phyloP scores from a whole-genome alignment of 768 basidiomycete genomes.

The Mycena olivaceomarginata region DNA sequence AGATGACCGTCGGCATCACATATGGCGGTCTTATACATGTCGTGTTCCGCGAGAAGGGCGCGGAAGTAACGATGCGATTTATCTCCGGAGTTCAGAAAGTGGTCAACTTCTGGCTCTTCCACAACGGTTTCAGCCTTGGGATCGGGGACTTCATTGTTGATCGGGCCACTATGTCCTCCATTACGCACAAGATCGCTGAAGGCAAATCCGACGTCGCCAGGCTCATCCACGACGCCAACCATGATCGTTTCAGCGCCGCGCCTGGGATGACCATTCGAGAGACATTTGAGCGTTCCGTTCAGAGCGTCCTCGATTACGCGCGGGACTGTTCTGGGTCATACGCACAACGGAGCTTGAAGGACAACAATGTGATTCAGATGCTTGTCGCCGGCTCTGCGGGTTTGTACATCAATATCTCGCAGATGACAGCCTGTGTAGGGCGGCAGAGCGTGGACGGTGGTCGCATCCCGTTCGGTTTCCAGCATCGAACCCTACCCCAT shows the following conservation, averaged over 20 bases:
- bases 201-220: slow-evolving; percentile 87
- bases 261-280: slow-evolving; percentile 99
- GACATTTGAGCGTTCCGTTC: slow-evolving; percentile 82
- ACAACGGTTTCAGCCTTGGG: slow-evolving; percentile 99
- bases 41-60: slow-evolving; percentile 98
- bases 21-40: slow-evolving; percentile 97
- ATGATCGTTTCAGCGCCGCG: slow-evolving; percentile 93
- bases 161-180: slow-evolving; percentile 88
- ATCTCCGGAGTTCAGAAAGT: slow-evolving; percentile 98
- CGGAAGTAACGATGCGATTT: slow-evolving; percentile 91
- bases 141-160: slow-evolving; percentile 99
- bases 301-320: no score
- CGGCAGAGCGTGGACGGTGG: slow-evolving; percentile 99
- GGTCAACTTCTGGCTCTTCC: slow-evolving; percentile 99
- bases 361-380: no score
- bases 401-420: slow-evolving; percentile 99
- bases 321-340: no score
- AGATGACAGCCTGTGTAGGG: slow-evolving; percentile 99
- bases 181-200: slow-evolving; percentile 90
- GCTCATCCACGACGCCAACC: slow-evolving; percentile 87
- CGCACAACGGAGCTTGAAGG: no score
- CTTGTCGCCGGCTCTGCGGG: slow-evolving; percentile 99
- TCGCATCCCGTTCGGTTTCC: slow-evolving; percentile 98
- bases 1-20: slow-evolving; percentile 98
- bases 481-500: slow-evolving; percentile 96